Percentiles rank a stretch among this genome's conserved stretches.
Evolutionary conservation across 108 stramenopile species (phyloP).

Genomic region (Nannochloropsis gaditana): DNA sequence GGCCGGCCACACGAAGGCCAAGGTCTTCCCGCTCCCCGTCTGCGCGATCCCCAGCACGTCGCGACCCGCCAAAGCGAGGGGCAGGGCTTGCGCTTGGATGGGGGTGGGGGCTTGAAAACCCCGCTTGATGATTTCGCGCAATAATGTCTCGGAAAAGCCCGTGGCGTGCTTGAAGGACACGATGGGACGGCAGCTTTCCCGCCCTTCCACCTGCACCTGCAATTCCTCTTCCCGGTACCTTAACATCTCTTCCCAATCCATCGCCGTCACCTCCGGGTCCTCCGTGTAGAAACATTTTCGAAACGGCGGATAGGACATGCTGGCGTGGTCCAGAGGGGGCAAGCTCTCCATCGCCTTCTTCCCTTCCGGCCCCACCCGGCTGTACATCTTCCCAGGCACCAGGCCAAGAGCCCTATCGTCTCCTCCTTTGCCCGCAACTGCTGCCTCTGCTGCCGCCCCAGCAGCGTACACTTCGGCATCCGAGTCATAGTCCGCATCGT

Average conservation of each 20-base stretch:
- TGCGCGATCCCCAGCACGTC: slow-evolving; percentile 51
- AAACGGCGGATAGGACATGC: slow-evolving; percentile 36
- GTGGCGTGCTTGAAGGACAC: slow-evolving; percentile 34
- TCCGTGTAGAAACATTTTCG: slow-evolving; percentile 27
- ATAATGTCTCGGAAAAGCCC: slow-evolving; percentile 31
- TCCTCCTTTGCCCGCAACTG: slow-evolving; percentile 5
- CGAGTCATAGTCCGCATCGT: background rate
- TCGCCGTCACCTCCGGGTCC: slow-evolving; percentile 26
- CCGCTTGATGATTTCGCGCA: slow-evolving; percentile 31
- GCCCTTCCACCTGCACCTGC: slow-evolving; percentile 21
- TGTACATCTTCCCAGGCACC: background rate
- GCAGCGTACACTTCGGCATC: slow-evolving; percentile 14
- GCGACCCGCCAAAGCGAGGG: slow-evolving; percentile 26
- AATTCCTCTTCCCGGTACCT: slow-evolving; percentile 37
- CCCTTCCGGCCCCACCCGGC: slow-evolving; percentile 15
- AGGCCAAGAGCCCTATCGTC: background rate
- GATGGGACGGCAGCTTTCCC: slow-evolving; percentile 21
- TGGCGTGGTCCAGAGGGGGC: slow-evolving; percentile 34
- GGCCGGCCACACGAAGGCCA: slow-evolving; percentile 49
- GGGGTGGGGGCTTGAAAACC: slow-evolving; percentile 49
- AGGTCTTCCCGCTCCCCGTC: slow-evolving; percentile 53
- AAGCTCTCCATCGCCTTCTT: slow-evolving; percentile 29
- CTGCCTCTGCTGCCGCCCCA: slow-evolving; percentile 9
- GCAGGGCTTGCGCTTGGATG: slow-evolving; percentile 41
- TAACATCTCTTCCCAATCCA: slow-evolving; percentile 29